A percentile compares a stretch with the other conserved stretches of the same genome.
Evolutionary conservation across 768 basidiomycete species (phyloP).

Genomic region (Cubamyces sp.): DNA sequence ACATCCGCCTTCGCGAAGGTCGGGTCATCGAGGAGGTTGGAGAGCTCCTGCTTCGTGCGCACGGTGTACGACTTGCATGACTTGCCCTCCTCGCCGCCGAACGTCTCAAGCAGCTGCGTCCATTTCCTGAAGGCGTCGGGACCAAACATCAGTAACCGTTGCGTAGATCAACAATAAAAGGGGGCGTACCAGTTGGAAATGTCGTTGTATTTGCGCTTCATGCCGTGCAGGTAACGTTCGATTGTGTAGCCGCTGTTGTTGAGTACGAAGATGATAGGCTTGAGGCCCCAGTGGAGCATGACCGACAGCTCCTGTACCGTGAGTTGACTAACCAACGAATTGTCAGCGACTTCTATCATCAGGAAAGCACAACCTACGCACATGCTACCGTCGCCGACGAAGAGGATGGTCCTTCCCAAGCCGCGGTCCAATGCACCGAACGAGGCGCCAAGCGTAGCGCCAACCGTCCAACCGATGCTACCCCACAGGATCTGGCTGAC

Average conservation of each 20-base stretch:
- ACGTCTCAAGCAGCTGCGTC: conserved; percentile 61
- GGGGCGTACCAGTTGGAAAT: conserved; percentile 66
- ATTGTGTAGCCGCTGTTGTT: conserved; percentile 89
- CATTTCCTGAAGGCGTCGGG: conserved; percentile 51
- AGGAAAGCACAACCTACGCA: conserved; percentile 40
- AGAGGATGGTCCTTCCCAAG: conserved; percentile 74
- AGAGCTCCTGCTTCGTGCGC: conserved; percentile 66
- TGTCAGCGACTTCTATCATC: conserved; percentile 4
- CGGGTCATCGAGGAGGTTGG: conserved; percentile 62
- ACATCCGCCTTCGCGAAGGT: conserved; percentile 64
- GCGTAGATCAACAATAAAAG: neutral
- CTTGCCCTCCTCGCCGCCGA: conserved; percentile 57
- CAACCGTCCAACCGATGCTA: conserved; percentile 89
- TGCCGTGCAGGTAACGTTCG: conserved; percentile 77
- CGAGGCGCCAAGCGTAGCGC: conserved; percentile 78
- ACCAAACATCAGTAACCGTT: no score
- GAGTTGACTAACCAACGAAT: conserved; percentile 55
- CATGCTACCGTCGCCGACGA: conserved; percentile 85
- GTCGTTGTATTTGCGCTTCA: conserved; percentile 80
- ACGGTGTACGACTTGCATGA: conserved; percentile 68
- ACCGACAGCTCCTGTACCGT: conserved; percentile 84
- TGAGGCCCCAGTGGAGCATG: conserved; percentile 74
- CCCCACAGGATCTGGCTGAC: conserved; percentile 88
- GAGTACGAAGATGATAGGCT: conserved; percentile 83
- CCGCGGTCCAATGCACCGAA: conserved; percentile 72